These are phyloP conservation scores for Lachancea thermotolerans DNA, from an alignment of 805 yeast genomes.

Conservation along the genomic window DNA sequence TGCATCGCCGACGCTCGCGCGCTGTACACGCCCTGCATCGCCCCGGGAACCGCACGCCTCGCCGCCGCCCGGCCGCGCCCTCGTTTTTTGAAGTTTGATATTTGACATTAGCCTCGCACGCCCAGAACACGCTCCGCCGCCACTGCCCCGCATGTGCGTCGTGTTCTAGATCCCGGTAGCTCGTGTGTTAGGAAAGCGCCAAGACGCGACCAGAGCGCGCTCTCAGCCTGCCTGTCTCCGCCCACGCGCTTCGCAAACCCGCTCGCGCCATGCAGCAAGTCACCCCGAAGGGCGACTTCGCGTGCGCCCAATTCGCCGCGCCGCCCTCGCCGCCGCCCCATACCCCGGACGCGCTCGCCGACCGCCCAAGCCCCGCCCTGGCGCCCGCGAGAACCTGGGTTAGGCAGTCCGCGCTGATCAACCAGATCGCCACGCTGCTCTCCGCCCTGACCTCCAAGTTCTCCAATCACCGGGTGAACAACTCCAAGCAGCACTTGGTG, in stretches of 20 bases:
- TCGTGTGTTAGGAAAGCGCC: not conserved
- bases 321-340: not conserved
- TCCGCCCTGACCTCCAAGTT: slow-evolving; percentile 13
- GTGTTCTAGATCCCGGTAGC: not conserved
- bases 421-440: slow-evolving; percentile 14
- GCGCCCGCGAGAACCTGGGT: too few relatives aligned
- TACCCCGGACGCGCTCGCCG: not conserved
- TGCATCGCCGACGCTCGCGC: too few relatives aligned
- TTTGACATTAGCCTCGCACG: not conserved
- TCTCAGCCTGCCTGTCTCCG: too few relatives aligned
- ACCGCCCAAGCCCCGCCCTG: too few relatives aligned
- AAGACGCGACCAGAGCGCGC: not conserved
- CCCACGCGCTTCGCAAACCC: not conserved
- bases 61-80: too few relatives aligned
- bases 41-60: too few relatives aligned
- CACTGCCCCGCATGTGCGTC: not conserved
- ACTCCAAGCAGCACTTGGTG: slow-evolving; percentile 10
- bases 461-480: slow-evolving; percentile 16
- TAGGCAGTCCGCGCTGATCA: slow-evolving; percentile 4
- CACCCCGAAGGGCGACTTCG: not conserved
- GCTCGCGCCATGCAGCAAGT: not conserved
- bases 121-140: not conserved
- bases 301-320: not conserved
- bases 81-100: not conserved
- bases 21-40: too few relatives aligned